Conservation (phyloP, 331 rosid genomes). For the Stylosanthes scabra region DNA sequence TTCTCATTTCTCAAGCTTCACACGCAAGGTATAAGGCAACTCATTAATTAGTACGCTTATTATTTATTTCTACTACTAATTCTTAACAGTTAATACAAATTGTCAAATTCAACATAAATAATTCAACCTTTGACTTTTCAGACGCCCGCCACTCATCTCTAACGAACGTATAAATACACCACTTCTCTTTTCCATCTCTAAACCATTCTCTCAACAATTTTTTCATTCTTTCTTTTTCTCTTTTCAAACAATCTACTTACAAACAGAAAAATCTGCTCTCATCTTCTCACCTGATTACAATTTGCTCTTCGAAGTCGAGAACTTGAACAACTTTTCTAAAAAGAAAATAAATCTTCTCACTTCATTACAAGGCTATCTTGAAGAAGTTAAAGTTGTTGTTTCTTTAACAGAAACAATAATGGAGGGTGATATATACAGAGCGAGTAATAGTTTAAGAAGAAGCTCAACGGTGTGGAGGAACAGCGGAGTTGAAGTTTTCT, state of each 20-base stretch:
- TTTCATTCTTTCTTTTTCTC: background rate
- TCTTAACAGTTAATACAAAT: no score
- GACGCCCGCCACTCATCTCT: background rate
- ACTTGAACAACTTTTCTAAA: no score
- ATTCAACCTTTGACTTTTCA: conserved; percentile 1
- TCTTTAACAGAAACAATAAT: background rate
- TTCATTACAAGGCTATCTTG: no score
- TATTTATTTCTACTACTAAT: no score
- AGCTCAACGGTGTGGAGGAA: conserved; percentile 45
- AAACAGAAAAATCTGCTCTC: background rate
- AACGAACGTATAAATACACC: background rate
- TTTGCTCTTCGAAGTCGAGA: no score
- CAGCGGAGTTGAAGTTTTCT: conserved; percentile 41
- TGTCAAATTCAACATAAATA: no score
- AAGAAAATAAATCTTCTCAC: no score
- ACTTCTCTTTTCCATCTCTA: background rate
- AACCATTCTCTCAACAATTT: background rate
- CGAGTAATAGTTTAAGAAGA: conserved; percentile 32
- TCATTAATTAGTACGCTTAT: no score
- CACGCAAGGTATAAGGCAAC: no score
- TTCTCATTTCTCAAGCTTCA: no score
- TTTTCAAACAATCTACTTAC: no score
- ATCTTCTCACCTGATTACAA: no score
- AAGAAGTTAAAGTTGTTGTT: background rate
- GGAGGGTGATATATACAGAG: conserved; percentile 38